Evolutionary conservation across 768 basidiomycete species (phyloP).

Genomic region (Boletus barrowsii): DNA sequence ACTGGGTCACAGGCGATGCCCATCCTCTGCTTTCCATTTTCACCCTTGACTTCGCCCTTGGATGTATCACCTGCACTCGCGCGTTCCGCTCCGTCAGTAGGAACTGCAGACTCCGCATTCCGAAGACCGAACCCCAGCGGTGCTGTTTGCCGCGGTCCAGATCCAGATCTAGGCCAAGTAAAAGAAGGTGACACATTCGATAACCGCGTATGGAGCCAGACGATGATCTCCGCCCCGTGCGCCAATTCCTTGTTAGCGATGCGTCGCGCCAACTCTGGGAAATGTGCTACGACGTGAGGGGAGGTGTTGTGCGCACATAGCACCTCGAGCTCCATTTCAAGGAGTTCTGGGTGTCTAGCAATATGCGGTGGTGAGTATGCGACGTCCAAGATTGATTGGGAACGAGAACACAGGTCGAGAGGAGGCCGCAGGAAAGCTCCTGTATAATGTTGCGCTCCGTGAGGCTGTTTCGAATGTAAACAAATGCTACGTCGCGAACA

Average conservation of each 20-base stretch:
- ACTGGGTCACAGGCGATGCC: no score
- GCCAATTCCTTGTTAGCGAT: slow-evolving; percentile 18
- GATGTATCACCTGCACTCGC: no score
- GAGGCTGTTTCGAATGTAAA: slow-evolving; percentile 14
- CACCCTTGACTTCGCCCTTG: no score
- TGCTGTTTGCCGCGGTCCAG: no score
- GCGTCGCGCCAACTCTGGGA: slow-evolving; percentile 11
- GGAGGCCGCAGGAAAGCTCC: slow-evolving; percentile 20
- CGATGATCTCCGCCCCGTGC: slow-evolving; percentile 20
- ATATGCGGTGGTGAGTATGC: background rate
- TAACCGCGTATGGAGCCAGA: slow-evolving; percentile 14
- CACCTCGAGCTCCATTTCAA: slow-evolving; percentile 16
- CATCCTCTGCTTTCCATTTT: no score
- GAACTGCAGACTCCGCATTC: no score
- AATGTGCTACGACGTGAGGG: slow-evolving; percentile 2
- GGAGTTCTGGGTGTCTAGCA: slow-evolving; percentile 9
- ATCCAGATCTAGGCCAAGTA: no score
- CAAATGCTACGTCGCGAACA: slow-evolving; percentile 15
- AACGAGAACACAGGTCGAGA: slow-evolving; percentile 10
- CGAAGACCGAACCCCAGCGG: no score
- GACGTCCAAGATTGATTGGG: no score
- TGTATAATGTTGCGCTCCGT: slow-evolving; percentile 23
- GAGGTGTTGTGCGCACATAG: slow-evolving; percentile 4
- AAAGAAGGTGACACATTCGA: background rate
- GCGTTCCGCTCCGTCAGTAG: no score